Percentiles rank a stretch among this genome's conserved stretches.
Conservation (phyloP, 129 eudicot species). For the Dittrichia graveolens region DNA sequence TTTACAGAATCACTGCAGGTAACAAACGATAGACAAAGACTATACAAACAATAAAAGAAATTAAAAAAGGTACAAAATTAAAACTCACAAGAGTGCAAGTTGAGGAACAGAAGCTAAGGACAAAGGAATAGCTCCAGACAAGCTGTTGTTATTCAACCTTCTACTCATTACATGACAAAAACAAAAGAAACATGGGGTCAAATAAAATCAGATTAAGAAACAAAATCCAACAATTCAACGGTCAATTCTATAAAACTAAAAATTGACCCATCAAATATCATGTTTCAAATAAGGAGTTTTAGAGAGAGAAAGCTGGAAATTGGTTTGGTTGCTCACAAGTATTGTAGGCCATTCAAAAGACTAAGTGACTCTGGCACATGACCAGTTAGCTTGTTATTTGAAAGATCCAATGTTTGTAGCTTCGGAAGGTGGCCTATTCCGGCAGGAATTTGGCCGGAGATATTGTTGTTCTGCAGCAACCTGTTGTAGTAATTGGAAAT, state of each 20-base stretch:
- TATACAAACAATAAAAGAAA: conserved; percentile 25
- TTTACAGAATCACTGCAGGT: conserved; percentile 13
- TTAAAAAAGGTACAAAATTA: conserved; percentile 1
- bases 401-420: conserved; percentile 84
- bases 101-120: conserved; percentile 75
- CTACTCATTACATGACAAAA: conserved; percentile 63
- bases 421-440: conserved; percentile 67
- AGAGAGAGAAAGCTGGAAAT: conserved; percentile 22
- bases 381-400: conserved; percentile 74
- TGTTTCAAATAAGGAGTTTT: conserved; percentile 32
- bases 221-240: conserved; percentile 27
- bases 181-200: conserved; percentile 38
- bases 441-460: conserved; percentile 75
- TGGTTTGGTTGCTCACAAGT: conserved; percentile 52
- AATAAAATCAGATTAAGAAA: conserved; percentile 36
- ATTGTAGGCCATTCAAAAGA: conserved; percentile 65
- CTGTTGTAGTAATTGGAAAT: conserved; percentile 34
- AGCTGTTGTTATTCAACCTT: conserved; percentile 94
- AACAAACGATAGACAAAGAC: conserved; percentile 28
- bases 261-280: conserved; percentile 35
- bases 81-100: conserved; percentile 92
- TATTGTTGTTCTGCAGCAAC: conserved; percentile 83
- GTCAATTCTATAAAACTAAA: conserved; percentile 27
- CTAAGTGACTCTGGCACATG: conserved; percentile 75
- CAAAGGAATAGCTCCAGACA: conserved; percentile 85